A percentile compares a stretch with the other conserved stretches of the same genome.
phyloP scores from a whole-genome alignment of 2,329 filamentous ascomycete genomes.

The Pseudogymnoascus sp. region DNA sequence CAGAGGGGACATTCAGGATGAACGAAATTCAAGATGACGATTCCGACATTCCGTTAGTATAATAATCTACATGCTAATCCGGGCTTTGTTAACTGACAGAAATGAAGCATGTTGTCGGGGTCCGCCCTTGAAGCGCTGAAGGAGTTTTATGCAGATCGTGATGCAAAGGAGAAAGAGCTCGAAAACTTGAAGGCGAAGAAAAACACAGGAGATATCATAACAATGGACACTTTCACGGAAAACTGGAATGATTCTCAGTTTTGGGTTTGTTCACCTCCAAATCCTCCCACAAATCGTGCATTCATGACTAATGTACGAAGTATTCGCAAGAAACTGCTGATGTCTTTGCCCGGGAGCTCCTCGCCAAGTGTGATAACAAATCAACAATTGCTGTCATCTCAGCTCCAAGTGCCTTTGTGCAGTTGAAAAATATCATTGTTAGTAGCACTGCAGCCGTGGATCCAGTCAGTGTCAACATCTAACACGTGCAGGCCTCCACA shows the following conservation, averaged over 20 bases:
- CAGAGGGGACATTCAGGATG: background rate
- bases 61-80: background rate
- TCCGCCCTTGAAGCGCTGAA: slow-evolving; percentile 61
- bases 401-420: slow-evolving; percentile 69
- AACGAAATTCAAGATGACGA: background rate
- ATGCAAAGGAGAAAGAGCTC: slow-evolving; percentile 58
- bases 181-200: slow-evolving; percentile 53
- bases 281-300: background rate
- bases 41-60: slow-evolving; percentile 6
- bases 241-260: slow-evolving; percentile 83
- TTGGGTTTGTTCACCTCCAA: slow-evolving; percentile 50
- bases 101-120: slow-evolving; percentile 47
- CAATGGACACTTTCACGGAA: slow-evolving; percentile 67
- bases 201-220: slow-evolving; percentile 36
- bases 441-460: slow-evolving; percentile 20
- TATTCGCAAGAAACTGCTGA: slow-evolving; percentile 66
- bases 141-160: slow-evolving; percentile 67
- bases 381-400: slow-evolving; percentile 63
- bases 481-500: slow-evolving; percentile 15
- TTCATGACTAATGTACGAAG: slow-evolving; percentile 30
- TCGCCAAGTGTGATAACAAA: slow-evolving; percentile 49
- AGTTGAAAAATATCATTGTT: slow-evolving; percentile 63
- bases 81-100: background rate
- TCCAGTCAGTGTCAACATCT: background rate
- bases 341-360: slow-evolving; percentile 54